These are phyloP conservation scores for Rhizophagus clarus DNA, from an alignment of 192 early-diverging fungal genomes.

Conservation along the genomic window DNA sequence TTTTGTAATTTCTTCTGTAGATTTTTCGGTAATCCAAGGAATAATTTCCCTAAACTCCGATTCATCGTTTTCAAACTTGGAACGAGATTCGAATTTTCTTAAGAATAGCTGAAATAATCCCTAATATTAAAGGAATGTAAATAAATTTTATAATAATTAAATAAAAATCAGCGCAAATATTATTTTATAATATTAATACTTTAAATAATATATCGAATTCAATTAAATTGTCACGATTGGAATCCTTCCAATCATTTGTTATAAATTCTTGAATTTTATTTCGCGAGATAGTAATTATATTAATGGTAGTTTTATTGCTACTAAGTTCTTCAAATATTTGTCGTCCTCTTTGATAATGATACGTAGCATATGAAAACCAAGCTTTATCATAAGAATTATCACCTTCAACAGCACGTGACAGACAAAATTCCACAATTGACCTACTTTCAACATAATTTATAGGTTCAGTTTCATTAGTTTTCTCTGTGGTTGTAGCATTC, in stretches of 20 bases:
- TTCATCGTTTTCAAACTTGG: constrained; percentile 1
- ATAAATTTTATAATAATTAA: not conserved
- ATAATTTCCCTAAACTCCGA: not conserved
- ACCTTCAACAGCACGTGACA: constrained; percentile 44
- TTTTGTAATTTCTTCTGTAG: not conserved
- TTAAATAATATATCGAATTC: constrained; percentile 10
- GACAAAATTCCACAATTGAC: constrained; percentile 34
- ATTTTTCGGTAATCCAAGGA: constrained; percentile 13
- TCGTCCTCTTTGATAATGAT: constrained; percentile 59
- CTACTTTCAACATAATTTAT: not conserved
- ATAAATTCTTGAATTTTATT: constrained; percentile 23
- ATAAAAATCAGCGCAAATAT: not conserved
- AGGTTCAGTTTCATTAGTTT: not conserved
- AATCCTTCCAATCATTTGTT: not conserved
- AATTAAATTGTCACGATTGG: not conserved
- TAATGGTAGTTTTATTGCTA: constrained; percentile 13
- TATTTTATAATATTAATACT: not conserved
- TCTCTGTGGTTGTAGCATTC: not conserved
- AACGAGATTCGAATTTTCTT: constrained; percentile 10
- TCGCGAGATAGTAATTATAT: constrained; percentile 11
- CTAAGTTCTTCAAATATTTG: constrained; percentile 55
- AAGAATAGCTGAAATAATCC: constrained; percentile 11
- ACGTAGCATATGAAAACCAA: constrained; percentile 65
- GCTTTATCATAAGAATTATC: constrained; percentile 48
- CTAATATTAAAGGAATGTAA: not conserved